phyloP scores from a whole-genome alignment of 2,329 filamentous ascomycete genomes.

The Teratosphaeria nubilosa region DNA sequence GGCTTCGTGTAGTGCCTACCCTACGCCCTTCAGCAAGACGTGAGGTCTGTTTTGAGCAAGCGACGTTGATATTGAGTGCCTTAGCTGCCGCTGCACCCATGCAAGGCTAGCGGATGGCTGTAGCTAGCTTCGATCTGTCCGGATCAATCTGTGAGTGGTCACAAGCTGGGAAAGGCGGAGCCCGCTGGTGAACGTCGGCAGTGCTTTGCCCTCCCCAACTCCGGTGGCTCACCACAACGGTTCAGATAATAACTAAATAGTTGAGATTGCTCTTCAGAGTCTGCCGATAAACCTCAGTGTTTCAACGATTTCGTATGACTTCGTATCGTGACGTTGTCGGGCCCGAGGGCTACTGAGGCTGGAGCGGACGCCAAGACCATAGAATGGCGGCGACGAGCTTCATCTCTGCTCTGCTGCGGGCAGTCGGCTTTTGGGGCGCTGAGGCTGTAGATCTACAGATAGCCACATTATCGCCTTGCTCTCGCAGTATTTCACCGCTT shows the following conservation, averaged over 20 bases:
- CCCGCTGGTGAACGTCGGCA: neutral
- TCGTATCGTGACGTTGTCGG: neutral
- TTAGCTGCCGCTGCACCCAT: neutral
- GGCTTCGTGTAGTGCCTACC: neutral
- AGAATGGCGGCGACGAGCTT: neutral
- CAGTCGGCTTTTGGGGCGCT: neutral
- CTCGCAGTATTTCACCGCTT: neutral
- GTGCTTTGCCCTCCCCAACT: neutral
- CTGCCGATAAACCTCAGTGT: neutral
- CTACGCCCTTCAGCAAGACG: neutral
- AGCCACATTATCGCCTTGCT: neutral
- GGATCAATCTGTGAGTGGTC: neutral
- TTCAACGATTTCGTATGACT: neutral
- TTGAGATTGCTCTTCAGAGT: neutral
- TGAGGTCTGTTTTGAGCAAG: neutral
- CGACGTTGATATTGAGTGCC: neutral
- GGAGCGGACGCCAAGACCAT: neutral
- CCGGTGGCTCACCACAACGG: neutral
- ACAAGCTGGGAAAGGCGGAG: neutral
- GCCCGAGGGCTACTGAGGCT: neutral
- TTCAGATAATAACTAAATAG: neutral
- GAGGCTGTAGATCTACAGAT: neutral
- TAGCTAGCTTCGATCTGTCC: neutral
- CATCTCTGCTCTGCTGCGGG: neutral
- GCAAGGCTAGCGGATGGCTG: neutral